A percentile compares a stretch with the other conserved stretches of the same genome.
Conservation (phyloP, 1,139 yeast genomes). For the Kurtzmaniella natalensis region DNA sequence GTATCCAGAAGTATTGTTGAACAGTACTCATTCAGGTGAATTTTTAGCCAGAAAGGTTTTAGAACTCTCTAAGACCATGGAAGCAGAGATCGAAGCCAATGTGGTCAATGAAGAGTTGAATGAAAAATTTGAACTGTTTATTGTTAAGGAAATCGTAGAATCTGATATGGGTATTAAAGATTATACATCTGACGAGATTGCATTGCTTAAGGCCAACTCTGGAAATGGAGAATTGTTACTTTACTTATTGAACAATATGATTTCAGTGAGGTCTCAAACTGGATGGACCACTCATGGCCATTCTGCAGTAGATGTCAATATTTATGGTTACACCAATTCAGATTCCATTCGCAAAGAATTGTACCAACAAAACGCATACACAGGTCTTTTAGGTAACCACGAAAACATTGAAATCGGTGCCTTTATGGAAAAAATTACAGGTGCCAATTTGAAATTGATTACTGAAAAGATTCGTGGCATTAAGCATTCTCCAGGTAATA, state of each 20-base stretch:
- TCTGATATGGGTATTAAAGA: constrained; percentile 59
- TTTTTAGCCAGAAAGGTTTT: constrained; percentile 39
- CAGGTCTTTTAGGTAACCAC: constrained; percentile 65
- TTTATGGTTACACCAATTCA: constrained; percentile 66
- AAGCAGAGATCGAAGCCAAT: constrained; percentile 14
- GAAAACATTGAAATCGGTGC: constrained; percentile 81
- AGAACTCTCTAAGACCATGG: constrained; percentile 8
- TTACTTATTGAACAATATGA: constrained; percentile 52
- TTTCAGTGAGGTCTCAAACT: constrained; percentile 65
- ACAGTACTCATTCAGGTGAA: constrained; percentile 73
- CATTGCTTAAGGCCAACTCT: constrained; percentile 19
- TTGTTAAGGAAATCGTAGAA: constrained; percentile 47
- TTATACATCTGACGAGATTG: constrained; percentile 46
- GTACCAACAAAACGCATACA: constrained; percentile 22
- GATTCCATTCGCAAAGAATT: constrained; percentile 35
- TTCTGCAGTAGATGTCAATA: constrained; percentile 84
- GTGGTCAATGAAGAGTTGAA: constrained; percentile 26
- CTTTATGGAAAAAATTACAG: constrained; percentile 58
- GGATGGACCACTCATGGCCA: constrained; percentile 93
- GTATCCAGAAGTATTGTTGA: constrained; percentile 67
- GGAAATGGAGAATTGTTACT: constrained; percentile 21
- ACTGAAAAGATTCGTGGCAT: constrained; percentile 46
- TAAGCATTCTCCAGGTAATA: constrained; percentile 32
- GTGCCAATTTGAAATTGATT: constrained; percentile 47
- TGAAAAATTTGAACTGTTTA: constrained; percentile 19